These are phyloP conservation scores for Cryptosporidium baileyi DNA, from an alignment of 169 alveolate genomes.

Conservation along the genomic window DNA sequence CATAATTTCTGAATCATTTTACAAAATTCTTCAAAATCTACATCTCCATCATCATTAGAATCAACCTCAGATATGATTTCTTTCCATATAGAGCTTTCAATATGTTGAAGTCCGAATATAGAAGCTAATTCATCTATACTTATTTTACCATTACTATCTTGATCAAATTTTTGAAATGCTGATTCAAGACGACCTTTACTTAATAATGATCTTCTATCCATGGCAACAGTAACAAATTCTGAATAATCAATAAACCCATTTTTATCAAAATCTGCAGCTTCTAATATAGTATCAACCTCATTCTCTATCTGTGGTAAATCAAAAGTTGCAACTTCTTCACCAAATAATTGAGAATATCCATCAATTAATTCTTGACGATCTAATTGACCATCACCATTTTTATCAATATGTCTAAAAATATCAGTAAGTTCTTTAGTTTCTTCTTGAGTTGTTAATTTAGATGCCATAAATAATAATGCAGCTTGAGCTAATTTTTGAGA, in stretches of 20 bases:
- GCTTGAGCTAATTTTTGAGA: conserved; percentile 87
- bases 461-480: conserved; percentile 84
- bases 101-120: conserved; percentile 76
- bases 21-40: conserved; percentile 81
- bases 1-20: conserved; percentile 79
- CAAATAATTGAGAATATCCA: conserved; percentile 79
- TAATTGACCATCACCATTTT: conserved; percentile 87
- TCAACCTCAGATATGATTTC: conserved; percentile 78
- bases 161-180: conserved; percentile 82
- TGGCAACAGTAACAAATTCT: conserved; percentile 86
- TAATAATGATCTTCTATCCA: conserved; percentile 81
- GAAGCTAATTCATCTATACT: conserved; percentile 76
- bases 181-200: conserved; percentile 79
- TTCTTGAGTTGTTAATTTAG: conserved; percentile 85
- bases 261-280: conserved; percentile 90
- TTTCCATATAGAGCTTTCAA: conserved; percentile 76
- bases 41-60: conserved; percentile 78
- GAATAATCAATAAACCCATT: conserved; percentile 93
- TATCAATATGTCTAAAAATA: conserved; percentile 87
- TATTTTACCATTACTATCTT: conserved; percentile 83
- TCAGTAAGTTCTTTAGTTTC: conserved; percentile 86
- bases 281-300: conserved; percentile 91
- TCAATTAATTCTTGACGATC: conserved; percentile 82
- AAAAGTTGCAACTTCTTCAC: conserved; percentile 67
- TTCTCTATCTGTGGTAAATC: conserved; percentile 78